Conservation (phyloP, 805 yeast genomes). For the Barnettozyma wickerhamii region DNA sequence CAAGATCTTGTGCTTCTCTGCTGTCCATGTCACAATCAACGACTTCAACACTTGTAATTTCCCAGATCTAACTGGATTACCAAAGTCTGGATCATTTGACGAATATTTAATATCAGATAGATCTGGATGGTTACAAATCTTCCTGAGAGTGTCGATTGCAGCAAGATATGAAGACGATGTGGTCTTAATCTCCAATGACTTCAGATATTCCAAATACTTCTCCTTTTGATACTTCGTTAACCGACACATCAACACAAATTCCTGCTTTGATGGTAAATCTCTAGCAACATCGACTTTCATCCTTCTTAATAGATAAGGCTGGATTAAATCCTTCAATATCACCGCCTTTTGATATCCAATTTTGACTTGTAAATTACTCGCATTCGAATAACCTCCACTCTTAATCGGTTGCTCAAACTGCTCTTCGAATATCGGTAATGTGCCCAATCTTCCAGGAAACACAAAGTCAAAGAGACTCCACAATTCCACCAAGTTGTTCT, state of each 20-base stretch:
- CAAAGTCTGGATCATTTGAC: slow-evolving; percentile 35
- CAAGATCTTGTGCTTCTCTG: slow-evolving; percentile 72
- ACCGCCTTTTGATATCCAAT: slow-evolving; percentile 96
- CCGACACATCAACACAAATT: slow-evolving; percentile 89
- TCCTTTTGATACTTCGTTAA: slow-evolving; percentile 72
- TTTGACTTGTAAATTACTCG: slow-evolving; percentile 92
- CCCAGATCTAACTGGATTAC: slow-evolving; percentile 66
- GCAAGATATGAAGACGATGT: slow-evolving; percentile 70
- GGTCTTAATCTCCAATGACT: slow-evolving; percentile 75
- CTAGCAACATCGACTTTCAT: slow-evolving; percentile 93
- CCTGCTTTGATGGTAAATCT: slow-evolving; percentile 89
- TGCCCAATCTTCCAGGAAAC: slow-evolving; percentile 91
- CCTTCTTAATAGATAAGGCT: slow-evolving; percentile 84
- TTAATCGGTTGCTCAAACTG: slow-evolving; percentile 93
- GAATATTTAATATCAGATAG: slow-evolving; percentile 46
- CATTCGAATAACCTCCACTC: slow-evolving; percentile 98
- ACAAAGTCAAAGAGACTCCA: slow-evolving; percentile 96
- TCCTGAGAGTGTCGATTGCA: slow-evolving; percentile 87
- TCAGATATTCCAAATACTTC: slow-evolving; percentile 68
- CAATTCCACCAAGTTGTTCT: slow-evolving; percentile 83
- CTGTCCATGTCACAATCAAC: slow-evolving; percentile 68
- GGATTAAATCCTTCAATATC: slow-evolving; percentile 76
- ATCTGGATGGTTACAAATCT: slow-evolving; percentile 96
- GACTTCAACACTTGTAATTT: slow-evolving; percentile 86
- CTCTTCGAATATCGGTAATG: slow-evolving; percentile 88